phyloP scores from a whole-genome alignment of 352 stramenopile genomes.

The Globisporangium abappressorium region DNA sequence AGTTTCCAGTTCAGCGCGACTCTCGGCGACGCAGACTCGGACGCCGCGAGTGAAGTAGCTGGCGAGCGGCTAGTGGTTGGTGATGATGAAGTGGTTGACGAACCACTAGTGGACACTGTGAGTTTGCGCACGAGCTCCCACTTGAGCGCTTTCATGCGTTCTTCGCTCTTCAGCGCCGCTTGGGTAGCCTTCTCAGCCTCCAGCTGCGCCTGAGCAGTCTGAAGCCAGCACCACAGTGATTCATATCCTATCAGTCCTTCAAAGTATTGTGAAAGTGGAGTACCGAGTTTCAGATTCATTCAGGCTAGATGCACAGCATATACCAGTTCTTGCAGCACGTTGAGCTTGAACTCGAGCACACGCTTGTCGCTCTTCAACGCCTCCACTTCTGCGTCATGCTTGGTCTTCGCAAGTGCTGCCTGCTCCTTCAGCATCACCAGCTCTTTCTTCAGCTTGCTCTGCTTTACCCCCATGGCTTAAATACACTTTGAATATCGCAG shows the following conservation, averaged over 20 bases:
- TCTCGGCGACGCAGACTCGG: slow-evolving; percentile 22
- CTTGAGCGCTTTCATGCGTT: slow-evolving; percentile 69
- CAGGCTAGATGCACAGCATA: slow-evolving; percentile 11
- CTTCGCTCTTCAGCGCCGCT: slow-evolving; percentile 39
- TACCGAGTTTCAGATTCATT: background rate
- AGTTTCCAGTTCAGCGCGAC: slow-evolving; percentile 52
- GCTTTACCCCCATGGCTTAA: slow-evolving; percentile 43
- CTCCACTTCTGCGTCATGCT: slow-evolving; percentile 43
- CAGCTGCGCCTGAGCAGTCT: slow-evolving; percentile 39
- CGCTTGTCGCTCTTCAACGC: slow-evolving; percentile 46
- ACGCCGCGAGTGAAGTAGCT: slow-evolving; percentile 17
- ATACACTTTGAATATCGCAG: background rate
- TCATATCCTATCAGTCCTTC: background rate
- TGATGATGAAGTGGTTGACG: background rate
- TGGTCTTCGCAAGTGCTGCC: slow-evolving; percentile 22
- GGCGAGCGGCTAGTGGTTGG: background rate
- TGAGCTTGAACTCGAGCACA: slow-evolving; percentile 53
- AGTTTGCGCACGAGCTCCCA: slow-evolving; percentile 71
- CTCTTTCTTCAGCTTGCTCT: slow-evolving; percentile 63
- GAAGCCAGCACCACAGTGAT: background rate
- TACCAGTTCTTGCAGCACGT: slow-evolving; percentile 53
- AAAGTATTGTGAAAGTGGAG: background rate
- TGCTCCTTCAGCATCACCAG: slow-evolving; percentile 45
- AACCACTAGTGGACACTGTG: slow-evolving; percentile 17
- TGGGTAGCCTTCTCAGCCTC: slow-evolving; percentile 45